phyloP scores from a whole-genome alignment of 257 asterid species.

The Rauvolfia tetraphylla region DNA sequence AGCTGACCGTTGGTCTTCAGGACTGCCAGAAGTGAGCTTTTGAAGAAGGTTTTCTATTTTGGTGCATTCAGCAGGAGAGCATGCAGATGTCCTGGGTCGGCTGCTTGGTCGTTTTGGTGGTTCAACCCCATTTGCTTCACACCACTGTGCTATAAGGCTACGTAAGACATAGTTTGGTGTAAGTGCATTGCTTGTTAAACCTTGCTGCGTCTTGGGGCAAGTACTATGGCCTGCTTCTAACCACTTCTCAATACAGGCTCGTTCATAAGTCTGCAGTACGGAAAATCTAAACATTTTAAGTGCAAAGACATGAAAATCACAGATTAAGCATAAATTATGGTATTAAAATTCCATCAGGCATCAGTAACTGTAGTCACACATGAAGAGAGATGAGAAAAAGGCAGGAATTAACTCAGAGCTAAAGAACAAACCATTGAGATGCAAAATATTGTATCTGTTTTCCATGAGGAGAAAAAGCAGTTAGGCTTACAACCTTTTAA shows the following conservation, averaged over 20 bases:
- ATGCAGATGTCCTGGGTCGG: slow-evolving; percentile 50
- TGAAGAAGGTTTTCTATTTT: slow-evolving; percentile 61
- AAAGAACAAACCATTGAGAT: neutral
- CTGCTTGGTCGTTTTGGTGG: slow-evolving; percentile 75
- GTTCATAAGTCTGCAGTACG: slow-evolving; percentile 74
- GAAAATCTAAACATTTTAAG: slow-evolving; percentile 7
- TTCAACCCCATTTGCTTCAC: slow-evolving; percentile 82
- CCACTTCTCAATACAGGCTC: slow-evolving; percentile 90
- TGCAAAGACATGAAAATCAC: neutral
- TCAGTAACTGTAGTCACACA: neutral
- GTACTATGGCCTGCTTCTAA: slow-evolving; percentile 77
- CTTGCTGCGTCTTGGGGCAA: slow-evolving; percentile 93
- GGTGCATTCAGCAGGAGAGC: slow-evolving; percentile 66
- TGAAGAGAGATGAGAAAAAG: neutral
- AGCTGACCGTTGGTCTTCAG: slow-evolving; percentile 82
- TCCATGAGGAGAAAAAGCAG: neutral
- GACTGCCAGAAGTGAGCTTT: slow-evolving; percentile 69
- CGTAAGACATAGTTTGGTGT: slow-evolving; percentile 96
- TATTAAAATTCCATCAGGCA: neutral
- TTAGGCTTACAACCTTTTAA: neutral
- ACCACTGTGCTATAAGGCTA: slow-evolving; percentile 96
- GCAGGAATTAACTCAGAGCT: neutral
- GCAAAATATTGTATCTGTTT: neutral
- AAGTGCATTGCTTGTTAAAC: slow-evolving; percentile 60
- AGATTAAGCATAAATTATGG: neutral